A percentile compares a stretch with the other conserved stretches of the same genome.
phyloP scores from a whole-genome alignment of 2,329 filamentous ascomycete species.

The Cryphonectria parasitica region DNA sequence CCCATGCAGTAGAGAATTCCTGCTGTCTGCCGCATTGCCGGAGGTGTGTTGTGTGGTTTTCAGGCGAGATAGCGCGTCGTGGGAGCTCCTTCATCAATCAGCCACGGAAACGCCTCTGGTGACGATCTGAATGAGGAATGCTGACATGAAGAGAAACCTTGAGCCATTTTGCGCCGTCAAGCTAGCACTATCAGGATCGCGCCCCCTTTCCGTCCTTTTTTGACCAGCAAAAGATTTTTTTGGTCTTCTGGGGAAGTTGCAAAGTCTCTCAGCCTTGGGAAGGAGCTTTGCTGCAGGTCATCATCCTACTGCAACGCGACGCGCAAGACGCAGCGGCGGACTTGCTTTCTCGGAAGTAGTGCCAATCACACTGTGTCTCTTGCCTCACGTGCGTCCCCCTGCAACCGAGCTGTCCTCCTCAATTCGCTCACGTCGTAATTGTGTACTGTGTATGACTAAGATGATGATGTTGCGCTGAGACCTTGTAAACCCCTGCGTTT shows the following conservation, averaged over 20 bases:
- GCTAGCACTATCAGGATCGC: background rate
- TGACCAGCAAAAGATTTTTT: background rate
- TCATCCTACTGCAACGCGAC: slow-evolving; percentile 8
- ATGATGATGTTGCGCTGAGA: background rate
- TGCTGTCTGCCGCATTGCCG: background rate
- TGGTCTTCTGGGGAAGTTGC: background rate
- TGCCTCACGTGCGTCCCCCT: background rate
- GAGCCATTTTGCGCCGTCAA: background rate
- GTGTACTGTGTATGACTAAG: slow-evolving; percentile 4
- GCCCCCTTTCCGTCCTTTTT: background rate
- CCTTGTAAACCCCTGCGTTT: background rate
- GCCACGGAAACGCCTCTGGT: background rate
- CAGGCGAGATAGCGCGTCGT: background rate
- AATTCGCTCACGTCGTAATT: background rate
- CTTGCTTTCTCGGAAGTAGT: slow-evolving; percentile 4
- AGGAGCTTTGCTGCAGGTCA: slow-evolving; percentile 3
- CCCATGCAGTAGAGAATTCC: background rate
- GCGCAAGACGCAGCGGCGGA: background rate
- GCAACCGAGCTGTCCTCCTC: background rate
- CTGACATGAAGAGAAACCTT: background rate
- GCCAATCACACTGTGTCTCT: slow-evolving; percentile 13
- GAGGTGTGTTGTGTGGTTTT: background rate
- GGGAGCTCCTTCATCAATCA: background rate
- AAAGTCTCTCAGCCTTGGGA: background rate
- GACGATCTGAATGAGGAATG: slow-evolving; percentile 1